Base-by-base conservation (phyloP, 2,329 filamentous ascomycete species). In the Fusarium sp. region DNA sequence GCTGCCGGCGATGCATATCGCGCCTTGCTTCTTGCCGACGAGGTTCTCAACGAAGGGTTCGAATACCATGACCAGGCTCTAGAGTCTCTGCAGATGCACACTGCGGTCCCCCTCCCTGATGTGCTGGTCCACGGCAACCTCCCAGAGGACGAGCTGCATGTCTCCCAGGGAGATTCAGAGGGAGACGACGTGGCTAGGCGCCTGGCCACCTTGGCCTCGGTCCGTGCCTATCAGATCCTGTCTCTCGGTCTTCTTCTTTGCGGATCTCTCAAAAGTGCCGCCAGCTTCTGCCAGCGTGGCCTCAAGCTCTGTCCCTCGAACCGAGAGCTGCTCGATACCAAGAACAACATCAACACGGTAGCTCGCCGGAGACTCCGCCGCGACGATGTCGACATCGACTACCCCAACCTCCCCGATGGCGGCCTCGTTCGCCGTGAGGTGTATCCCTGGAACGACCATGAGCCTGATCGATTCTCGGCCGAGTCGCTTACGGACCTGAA, bases 1-100 rank as follows among this genome's bases (percentile, higher is more conserved):
- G 95, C 95, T 6, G 92, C 93, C 13, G 94, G 95, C 36, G 95
- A 98, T 85, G 94, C 95, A 6, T 98, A 98, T 81, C 92, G 93
- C 65, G 95, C 95, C 1, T 88, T 98, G n/a, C 89, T 98, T 5
- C 86, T 99, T 56, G 89, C 93, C 18, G 96, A 98, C 79, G 94
- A 97, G 74, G 89, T 95, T 38, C 83, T 88, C 73, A 92, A 97
- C 65, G 93, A 96, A 71, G 89, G 90, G 42, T 95, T 94, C 76
- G 95, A 98, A 82, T 97, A 95, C 78, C 92, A 97, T 80, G 91
- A 95, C 18, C 85, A 89, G 76, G 91, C 92, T 10, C 75, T 87
- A 8, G 88, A 90, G 61, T 85, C 88, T 11, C 82, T 92, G 57
- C 75, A 76, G 63, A 81, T 78, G 74, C 77, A 81, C 45, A 65